These are phyloP conservation scores for Pythium graminicola DNA, from an alignment of 352 stramenopile species.

Conservation along the genomic window DNA sequence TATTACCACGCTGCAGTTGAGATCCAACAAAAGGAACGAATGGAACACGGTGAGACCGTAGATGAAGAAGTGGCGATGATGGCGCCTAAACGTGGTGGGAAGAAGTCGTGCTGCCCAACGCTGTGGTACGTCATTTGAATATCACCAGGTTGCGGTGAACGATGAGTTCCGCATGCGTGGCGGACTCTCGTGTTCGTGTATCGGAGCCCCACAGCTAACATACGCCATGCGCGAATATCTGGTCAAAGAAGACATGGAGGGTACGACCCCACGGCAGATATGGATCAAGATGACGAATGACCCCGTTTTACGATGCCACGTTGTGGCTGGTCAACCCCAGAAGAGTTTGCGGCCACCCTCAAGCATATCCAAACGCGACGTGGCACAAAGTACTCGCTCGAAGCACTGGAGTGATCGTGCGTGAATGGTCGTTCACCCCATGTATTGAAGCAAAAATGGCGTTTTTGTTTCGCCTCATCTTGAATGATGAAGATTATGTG, in stretches of 20 bases:
- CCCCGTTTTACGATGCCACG: neutral
- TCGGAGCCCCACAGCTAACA: neutral
- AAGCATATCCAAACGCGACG: neutral
- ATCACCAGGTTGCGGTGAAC: constrained; percentile 4
- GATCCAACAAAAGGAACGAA: neutral
- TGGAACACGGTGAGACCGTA: neutral
- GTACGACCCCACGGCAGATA: neutral
- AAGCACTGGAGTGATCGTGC: neutral
- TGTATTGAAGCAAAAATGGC: neutral
- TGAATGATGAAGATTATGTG: neutral
- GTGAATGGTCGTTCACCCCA: neutral
- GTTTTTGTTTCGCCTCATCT: neutral
- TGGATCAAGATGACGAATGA: neutral
- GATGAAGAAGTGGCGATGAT: neutral
- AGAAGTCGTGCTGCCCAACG: neutral
- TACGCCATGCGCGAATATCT: neutral
- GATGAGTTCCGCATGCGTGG: neutral
- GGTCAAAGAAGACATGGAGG: neutral
- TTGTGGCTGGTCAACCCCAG: neutral
- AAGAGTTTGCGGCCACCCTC: constrained; percentile 1
- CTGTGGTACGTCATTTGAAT: no score
- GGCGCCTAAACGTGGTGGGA: neutral
- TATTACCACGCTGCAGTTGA: constrained; percentile 1
- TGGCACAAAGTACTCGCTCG: constrained; percentile 1
- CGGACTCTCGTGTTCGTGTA: neutral